phyloP scores from a whole-genome alignment of 2,329 filamentous ascomycete species.

The Fusarium sp. region DNA sequence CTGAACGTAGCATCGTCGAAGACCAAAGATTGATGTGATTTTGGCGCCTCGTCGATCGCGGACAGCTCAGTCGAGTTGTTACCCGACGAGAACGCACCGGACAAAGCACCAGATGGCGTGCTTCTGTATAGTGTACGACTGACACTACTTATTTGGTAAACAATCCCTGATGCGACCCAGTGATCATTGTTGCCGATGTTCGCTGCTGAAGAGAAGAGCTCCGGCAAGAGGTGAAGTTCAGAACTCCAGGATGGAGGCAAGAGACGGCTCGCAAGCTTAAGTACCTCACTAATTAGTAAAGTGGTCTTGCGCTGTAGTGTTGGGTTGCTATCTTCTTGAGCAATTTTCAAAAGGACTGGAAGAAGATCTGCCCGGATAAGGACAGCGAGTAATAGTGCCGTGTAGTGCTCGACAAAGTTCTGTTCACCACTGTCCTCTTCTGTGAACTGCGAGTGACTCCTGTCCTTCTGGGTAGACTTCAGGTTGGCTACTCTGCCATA shows the following conservation, averaged over 20 bases:
- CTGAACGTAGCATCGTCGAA: constrained; percentile 74
- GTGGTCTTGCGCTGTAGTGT: constrained; percentile 89
- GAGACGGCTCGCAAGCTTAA: constrained; percentile 89
- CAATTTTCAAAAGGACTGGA: constrained; percentile 71
- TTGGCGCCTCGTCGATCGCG: constrained; percentile 69
- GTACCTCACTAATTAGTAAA: constrained; percentile 87
- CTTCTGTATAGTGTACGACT: constrained; percentile 92
- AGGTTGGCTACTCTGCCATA: constrained; percentile 95
- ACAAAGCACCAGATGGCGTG: constrained; percentile 62
- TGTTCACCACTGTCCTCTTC: constrained; percentile 79
- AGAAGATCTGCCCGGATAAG: constrained; percentile 86
- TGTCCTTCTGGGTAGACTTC: constrained; percentile 68
- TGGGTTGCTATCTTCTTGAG: constrained; percentile 75
- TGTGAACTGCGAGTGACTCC: constrained; percentile 65
- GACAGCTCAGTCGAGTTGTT: constrained; percentile 64
- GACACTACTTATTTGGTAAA: constrained; percentile 98
- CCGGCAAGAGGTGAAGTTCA: constrained; percentile 87
- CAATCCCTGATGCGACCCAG: constrained; percentile 86
- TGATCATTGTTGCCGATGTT: constrained; percentile 78
- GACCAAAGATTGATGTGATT: constrained; percentile 60
- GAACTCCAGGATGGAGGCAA: constrained; percentile 86
- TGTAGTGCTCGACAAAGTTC: constrained; percentile 94
- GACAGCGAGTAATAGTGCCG: constrained; percentile 85
- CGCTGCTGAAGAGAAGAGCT: constrained; percentile 82
- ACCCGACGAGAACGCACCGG: constrained; percentile 57